Conservation (phyloP, 2,329 filamentous ascomycete species). For the Aspergillus floridensis region DNA sequence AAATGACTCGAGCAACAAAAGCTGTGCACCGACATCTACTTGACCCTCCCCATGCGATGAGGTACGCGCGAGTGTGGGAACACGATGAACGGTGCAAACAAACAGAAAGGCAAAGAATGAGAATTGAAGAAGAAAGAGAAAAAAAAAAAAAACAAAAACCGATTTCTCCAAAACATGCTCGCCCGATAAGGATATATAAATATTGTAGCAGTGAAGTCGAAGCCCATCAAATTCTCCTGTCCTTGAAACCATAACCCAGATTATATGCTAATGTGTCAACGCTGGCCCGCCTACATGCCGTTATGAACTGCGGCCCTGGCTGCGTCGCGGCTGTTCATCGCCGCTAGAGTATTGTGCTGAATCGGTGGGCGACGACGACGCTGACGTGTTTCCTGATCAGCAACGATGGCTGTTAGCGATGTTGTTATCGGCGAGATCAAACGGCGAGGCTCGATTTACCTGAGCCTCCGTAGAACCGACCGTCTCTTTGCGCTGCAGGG, state of each 20-base stretch:
- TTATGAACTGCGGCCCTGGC: constrained; percentile 19
- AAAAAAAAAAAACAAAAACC: constrained; percentile 16
- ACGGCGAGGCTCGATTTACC: constrained; percentile 17
- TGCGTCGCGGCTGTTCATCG: constrained; percentile 24
- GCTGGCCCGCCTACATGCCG: constrained; percentile 5
- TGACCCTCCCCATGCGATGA: not conserved
- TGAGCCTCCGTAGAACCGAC: constrained; percentile 19
- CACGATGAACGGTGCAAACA: constrained; percentile 11
- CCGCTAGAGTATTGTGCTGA: constrained; percentile 23
- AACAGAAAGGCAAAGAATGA: constrained; percentile 8
- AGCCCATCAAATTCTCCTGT: constrained; percentile 12
- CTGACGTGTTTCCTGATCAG: constrained; percentile 14
- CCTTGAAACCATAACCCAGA: constrained; percentile 16
- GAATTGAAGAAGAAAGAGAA: constrained; percentile 12
- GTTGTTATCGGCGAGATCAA: constrained; percentile 1
- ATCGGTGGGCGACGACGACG: constrained; percentile 23
- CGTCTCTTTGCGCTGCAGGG: constrained; percentile 15
- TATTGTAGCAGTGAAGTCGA: constrained; percentile 15
- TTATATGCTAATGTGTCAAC: constrained; percentile 15
- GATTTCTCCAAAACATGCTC: constrained; percentile 17
- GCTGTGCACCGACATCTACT: constrained; percentile 8
- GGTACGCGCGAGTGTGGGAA: constrained; percentile 6
- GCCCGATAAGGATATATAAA: constrained; percentile 15
- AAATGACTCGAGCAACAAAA: constrained; percentile 4
- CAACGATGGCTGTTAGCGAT: constrained; percentile 13